Percentiles rank a stretch among this genome's conserved stretches.
phyloP scores from a whole-genome alignment of 345 rosid species.

The Populus deltoides region DNA sequence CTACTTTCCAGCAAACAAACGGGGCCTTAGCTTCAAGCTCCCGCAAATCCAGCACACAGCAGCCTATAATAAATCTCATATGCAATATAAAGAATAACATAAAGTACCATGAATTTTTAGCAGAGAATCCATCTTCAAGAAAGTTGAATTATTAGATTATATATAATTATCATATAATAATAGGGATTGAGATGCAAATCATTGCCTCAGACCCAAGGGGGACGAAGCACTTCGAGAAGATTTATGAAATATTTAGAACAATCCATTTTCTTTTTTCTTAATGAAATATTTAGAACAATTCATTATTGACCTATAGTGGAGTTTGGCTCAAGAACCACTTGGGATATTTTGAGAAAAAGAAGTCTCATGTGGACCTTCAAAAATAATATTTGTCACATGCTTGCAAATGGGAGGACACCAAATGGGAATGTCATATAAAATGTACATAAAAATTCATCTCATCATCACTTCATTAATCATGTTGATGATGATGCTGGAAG shows the following conservation, averaged over 20 bases:
- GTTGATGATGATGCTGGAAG: not conserved
- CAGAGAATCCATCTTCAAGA: not conserved
- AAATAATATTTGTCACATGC: not conserved
- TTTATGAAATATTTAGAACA: not conserved
- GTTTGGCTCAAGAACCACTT: not conserved
- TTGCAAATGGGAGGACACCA: not conserved
- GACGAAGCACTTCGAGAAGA: not conserved
- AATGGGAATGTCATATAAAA: not conserved
- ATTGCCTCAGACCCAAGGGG: not conserved
- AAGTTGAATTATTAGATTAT: not conserved
- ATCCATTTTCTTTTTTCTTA: not conserved
- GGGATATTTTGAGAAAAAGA: not conserved
- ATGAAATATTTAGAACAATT: too few relatives aligned
- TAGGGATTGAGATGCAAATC: not conserved
- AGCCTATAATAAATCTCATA: not conserved
- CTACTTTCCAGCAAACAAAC: too few relatives aligned
- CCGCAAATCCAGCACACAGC: too few relatives aligned
- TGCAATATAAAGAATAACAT: not conserved
- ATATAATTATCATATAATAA: not conserved
- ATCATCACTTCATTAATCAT: not conserved
- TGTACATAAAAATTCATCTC: too few relatives aligned
- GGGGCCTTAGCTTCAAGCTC: too few relatives aligned
- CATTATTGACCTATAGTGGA: not conserved
- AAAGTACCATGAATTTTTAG: not conserved
- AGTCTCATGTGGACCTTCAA: not conserved